phyloP scores from a whole-genome alignment of 1,284 basidiomycete genomes.

The Austroboletus novae-zelandiae region DNA sequence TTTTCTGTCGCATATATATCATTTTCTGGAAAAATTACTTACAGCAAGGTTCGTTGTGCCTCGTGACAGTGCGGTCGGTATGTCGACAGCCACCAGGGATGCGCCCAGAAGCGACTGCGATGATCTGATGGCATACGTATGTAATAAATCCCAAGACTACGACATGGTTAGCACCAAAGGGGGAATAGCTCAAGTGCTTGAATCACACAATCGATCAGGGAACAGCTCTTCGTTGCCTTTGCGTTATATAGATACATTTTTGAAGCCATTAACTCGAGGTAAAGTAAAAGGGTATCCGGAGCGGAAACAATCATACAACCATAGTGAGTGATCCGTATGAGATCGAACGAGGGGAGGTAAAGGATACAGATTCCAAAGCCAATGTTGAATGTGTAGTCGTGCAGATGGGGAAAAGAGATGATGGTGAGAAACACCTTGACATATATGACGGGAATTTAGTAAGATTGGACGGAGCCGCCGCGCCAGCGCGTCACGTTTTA shows the following conservation, averaged over 20 bases:
- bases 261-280: slow-evolving; percentile 27
- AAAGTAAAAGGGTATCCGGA: slow-evolving; percentile 30
- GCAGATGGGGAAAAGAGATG: slow-evolving; percentile 24
- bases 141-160: neutral
- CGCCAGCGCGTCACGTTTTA: slow-evolving; percentile 23
- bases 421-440: slow-evolving; percentile 22
- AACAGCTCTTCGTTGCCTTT: slow-evolving; percentile 8
- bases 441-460: slow-evolving; percentile 15
- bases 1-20: neutral
- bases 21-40: neutral
- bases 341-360: slow-evolving; percentile 14
- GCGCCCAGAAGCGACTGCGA: too few species aligned
- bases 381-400: slow-evolving; percentile 19
- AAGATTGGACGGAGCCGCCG: slow-evolving; percentile 14
- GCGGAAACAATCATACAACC: slow-evolving; percentile 20
- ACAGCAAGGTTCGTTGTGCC: slow-evolving; percentile 1
- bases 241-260: slow-evolving; percentile 26
- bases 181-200: neutral
- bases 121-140: neutral
- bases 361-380: slow-evolving; percentile 29
- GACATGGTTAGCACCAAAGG: neutral
- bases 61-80: slow-evolving; percentile 5
- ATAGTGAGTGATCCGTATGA: slow-evolving; percentile 15
- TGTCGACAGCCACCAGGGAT: slow-evolving; percentile 3
- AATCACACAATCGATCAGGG: neutral